These are phyloP conservation scores for Chlorella vulgaris DNA, from an alignment of 139 green algal genomes.

Conservation along the genomic window DNA sequence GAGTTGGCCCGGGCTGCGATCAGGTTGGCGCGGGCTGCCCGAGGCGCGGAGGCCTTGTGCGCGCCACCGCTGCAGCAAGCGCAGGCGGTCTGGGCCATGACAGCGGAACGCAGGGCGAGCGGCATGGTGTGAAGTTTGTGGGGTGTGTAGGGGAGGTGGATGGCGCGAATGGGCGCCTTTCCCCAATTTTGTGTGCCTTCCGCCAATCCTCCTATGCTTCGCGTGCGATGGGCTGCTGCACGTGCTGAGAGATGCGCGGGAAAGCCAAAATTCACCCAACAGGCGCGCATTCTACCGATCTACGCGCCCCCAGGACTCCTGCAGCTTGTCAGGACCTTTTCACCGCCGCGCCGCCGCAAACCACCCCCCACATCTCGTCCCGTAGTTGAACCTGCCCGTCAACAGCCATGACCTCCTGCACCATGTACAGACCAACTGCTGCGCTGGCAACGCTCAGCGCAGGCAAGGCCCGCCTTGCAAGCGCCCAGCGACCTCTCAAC, in stretches of 20 bases:
- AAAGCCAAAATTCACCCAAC: too few species aligned
- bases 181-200: too few species aligned
- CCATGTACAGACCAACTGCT: background rate
- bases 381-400: background rate
- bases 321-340: too few species aligned
- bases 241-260: too few species aligned
- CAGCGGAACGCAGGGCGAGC: background rate
- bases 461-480: background rate
- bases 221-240: too few species aligned
- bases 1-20: background rate
- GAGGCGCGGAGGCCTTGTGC: background rate
- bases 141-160: background rate
- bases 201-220: too few species aligned
- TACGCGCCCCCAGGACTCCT: too few species aligned
- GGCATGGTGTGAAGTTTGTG: background rate
- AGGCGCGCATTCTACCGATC: too few species aligned
- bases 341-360: too few species aligned
- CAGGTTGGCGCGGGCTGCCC: background rate
- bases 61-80: background rate
- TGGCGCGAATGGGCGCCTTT: background rate
- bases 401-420: background rate
- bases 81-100: background rate
- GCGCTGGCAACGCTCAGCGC: background rate
- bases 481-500: background rate
- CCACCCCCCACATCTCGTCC: too few species aligned